Evolutionary conservation across 2,329 filamentous ascomycete species (phyloP).

Genomic region (Arthrinium phaeospermum): DNA sequence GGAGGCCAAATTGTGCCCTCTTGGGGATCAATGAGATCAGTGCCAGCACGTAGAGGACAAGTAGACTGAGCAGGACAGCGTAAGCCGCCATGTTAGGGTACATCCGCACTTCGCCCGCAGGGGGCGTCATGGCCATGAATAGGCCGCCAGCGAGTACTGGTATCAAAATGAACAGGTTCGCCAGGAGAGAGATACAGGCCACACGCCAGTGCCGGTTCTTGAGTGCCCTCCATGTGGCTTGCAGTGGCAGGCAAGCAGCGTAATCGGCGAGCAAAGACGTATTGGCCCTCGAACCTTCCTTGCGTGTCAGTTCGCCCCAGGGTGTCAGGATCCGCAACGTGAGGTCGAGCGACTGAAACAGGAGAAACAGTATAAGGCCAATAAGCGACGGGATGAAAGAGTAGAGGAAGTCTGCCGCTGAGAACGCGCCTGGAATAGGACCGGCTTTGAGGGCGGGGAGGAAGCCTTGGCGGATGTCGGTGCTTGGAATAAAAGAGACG

Average conservation of each 20-base stretch:
- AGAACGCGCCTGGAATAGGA: conserved; percentile 72
- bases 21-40: conserved; percentile 66
- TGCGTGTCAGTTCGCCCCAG: conserved; percentile 66
- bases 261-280: conserved; percentile 74
- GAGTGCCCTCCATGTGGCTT: conserved; percentile 62
- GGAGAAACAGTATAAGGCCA: conserved; percentile 69
- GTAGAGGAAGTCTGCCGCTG: conserved; percentile 87
- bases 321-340: conserved; percentile 70
- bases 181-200: conserved; percentile 64
- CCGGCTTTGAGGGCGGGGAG: conserved; percentile 67
- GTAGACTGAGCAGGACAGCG: conserved; percentile 73
- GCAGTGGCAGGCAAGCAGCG: conserved; percentile 67
- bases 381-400: conserved; percentile 74
- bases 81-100: conserved; percentile 76
- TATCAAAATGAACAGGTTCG: conserved; percentile 64
- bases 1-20: conserved; percentile 67
- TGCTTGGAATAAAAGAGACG: conserved; percentile 77
- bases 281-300: conserved; percentile 65
- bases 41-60: conserved; percentile 71
- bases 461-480: conserved; percentile 73
- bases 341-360: conserved; percentile 71
- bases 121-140: conserved; percentile 74
- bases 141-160: conserved; percentile 72
- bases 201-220: conserved; percentile 69
- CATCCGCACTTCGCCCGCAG: conserved; percentile 62